These are phyloP conservation scores for Cynanchum wilfordii DNA, from an alignment of 257 asterid genomes.

Conservation along the genomic window DNA sequence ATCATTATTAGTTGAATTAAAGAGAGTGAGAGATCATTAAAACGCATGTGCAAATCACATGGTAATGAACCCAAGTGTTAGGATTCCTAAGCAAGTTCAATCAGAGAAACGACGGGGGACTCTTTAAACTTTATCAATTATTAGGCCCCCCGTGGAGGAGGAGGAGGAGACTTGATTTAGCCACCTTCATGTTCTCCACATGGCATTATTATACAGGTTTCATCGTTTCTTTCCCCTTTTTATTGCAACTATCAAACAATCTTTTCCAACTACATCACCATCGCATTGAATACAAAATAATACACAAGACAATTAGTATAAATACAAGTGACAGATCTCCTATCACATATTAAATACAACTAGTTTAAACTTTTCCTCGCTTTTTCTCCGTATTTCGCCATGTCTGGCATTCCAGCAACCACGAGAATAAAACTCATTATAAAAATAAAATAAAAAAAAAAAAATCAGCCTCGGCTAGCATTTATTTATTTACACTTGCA, in stretches of 20 bases:
- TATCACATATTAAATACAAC: no score
- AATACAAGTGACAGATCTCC: no score
- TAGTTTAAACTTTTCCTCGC: no score
- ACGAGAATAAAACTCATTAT: no score
- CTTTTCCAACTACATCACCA: neutral
- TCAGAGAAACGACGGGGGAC: constrained; percentile 27
- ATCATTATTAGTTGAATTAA: neutral
- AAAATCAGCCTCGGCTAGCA: no score
- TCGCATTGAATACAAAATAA: neutral
- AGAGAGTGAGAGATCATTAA: constrained; percentile 5
- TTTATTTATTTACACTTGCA: neutral
- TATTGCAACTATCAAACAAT: neutral
- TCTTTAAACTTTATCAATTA: constrained; percentile 21
- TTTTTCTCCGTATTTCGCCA: no score
- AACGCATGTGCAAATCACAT: constrained; percentile 53
- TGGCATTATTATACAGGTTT: constrained; percentile 11
- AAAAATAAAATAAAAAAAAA: no score
- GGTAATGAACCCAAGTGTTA: constrained; percentile 23
- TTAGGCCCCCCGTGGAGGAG: constrained; percentile 27
- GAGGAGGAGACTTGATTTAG: constrained; percentile 5
- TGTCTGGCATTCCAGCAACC: no score
- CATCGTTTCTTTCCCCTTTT: neutral
- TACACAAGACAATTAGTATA: no score
- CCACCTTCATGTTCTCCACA: constrained; percentile 50
- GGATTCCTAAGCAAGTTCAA: constrained; percentile 9